Evolutionary conservation across 768 basidiomycete species (phyloP), one percentile per base, ranked within the genome.

Genomic region (Sporobolomyces pararoseus): DNA sequence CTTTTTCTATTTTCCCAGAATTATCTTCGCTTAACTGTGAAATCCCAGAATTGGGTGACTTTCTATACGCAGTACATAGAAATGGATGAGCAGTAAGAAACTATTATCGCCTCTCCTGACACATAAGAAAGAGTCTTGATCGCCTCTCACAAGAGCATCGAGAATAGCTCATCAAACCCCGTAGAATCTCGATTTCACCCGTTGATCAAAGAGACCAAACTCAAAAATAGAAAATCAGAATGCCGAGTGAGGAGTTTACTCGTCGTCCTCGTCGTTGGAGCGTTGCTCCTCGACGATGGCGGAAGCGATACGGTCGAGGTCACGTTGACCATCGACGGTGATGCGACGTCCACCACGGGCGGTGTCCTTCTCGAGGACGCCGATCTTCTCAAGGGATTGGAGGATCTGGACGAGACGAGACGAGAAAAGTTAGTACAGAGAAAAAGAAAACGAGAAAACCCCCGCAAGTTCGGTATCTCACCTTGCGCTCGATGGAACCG

Each of bases 331-430:
- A 55, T 71, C 60, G 23, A 66, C 49, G 49, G 70, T 42, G 54
- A 63, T 63, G 65, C 60, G 65, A 78, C 96, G 87, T 71, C 95
- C 95, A 76, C 95, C 96, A 46, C 75, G 72, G 78, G 94, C 92
- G 51, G 89, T 87, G 70, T 89, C 86, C 82, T 88, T 85, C 83
- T 98, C 96, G 77, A 98, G 84, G 68, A 98, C 96, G 78, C 94
- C 94, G 78, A 99, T 97, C 85, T 95, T 96, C 85, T 97, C 95
- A 76, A 98, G 84, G 53, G 92, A 87, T 83, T 99, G 95, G 83
- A 94, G 92, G 42, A 65, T 61, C 59, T 47, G 21, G 12, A 51
- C 51, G 25, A 52, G 88, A 27, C 37, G 57, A 57, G 47, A 19
- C 19, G 34, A 61, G 39, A 32, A 31, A 52, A 53, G 54, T 57